phyloP scores from a whole-genome alignment of 495 filamentous ascomycete genomes.

The Staphylotrichum longicolle region DNA sequence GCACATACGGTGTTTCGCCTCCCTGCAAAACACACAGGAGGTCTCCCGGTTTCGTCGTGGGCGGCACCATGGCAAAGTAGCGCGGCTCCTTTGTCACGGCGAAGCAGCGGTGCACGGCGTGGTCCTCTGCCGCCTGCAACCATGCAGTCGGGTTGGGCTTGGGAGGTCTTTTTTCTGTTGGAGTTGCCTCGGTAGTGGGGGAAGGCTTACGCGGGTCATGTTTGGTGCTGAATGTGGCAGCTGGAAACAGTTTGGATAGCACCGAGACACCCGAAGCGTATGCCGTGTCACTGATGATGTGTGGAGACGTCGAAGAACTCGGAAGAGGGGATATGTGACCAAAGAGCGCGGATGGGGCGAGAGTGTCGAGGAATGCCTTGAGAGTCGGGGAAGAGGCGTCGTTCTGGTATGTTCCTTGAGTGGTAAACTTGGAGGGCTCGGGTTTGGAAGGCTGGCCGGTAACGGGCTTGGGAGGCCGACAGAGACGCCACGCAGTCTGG shows the following conservation, averaged over 20 bases:
- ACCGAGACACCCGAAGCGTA: conserved; percentile 14
- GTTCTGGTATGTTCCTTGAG: conserved; percentile 18
- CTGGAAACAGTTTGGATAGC: conserved; percentile 12
- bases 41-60: conserved; percentile 17
- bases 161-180: neutral
- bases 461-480: neutral
- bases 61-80: conserved; percentile 20
- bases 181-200: neutral
- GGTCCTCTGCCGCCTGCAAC: conserved; percentile 18
- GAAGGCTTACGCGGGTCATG: conserved; percentile 15
- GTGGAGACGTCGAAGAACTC: neutral
- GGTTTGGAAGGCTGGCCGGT: conserved; percentile 2
- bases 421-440: conserved; percentile 15
- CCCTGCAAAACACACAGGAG: conserved; percentile 19
- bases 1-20: conserved; percentile 20
- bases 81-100: conserved; percentile 13
- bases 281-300: conserved; percentile 2
- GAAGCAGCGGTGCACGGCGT: conserved; percentile 19
- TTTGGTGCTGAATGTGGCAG: conserved; percentile 13
- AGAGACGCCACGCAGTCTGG: conserved; percentile 16
- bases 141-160: conserved; percentile 12
- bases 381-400: neutral
- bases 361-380: conserved; percentile 16
- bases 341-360: conserved; percentile 17
- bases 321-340: conserved; percentile 7